phyloP scores from a whole-genome alignment of 352 stramenopile genomes.

The Globisporangium nagaii region DNA sequence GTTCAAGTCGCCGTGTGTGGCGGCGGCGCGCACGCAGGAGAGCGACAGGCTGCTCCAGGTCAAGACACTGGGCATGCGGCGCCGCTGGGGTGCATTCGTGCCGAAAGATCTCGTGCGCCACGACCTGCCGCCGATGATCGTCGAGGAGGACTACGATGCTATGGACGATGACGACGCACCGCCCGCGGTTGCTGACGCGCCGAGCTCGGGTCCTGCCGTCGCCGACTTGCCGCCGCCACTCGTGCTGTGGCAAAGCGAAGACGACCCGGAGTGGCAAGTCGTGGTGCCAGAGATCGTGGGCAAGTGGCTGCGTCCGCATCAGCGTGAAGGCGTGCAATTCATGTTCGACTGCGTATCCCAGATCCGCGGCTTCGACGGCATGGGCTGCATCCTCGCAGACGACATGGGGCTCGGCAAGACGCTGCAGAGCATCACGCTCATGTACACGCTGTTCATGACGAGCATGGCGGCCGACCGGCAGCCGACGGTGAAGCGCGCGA shows the following conservation, averaged over 20 bases:
- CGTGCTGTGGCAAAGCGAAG: constrained; percentile 75
- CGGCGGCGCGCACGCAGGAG: constrained; percentile 47
- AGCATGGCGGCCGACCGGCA: constrained; percentile 45
- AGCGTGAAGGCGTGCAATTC: constrained; percentile 95
- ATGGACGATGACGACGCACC: constrained; percentile 20
- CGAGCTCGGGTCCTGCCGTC: constrained; percentile 8
- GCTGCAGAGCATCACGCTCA: constrained; percentile 82
- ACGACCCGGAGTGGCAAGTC: constrained; percentile 52
- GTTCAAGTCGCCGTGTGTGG: constrained; percentile 78
- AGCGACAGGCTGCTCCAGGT: constrained; percentile 72
- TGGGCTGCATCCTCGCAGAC: constrained; percentile 85
- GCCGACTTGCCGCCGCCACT: constrained; percentile 52
- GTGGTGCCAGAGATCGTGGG: constrained; percentile 89
- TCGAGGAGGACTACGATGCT: constrained; percentile 51
- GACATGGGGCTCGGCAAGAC: constrained; percentile 88
- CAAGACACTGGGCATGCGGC: constrained; percentile 82
- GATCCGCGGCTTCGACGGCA: constrained; percentile 66
- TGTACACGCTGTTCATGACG: constrained; percentile 79
- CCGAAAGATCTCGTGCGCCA: constrained; percentile 60
- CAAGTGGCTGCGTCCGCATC: constrained; percentile 94
- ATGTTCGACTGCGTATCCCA: constrained; percentile 95
- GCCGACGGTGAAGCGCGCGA: constrained; percentile 62
- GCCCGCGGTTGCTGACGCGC: constrained; percentile 15
- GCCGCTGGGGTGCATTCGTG: constrained; percentile 43
- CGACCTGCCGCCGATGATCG: constrained; percentile 49